Conservation (phyloP, 768 basidiomycete species). For the Cystofilobasidium capitatum region DNA sequence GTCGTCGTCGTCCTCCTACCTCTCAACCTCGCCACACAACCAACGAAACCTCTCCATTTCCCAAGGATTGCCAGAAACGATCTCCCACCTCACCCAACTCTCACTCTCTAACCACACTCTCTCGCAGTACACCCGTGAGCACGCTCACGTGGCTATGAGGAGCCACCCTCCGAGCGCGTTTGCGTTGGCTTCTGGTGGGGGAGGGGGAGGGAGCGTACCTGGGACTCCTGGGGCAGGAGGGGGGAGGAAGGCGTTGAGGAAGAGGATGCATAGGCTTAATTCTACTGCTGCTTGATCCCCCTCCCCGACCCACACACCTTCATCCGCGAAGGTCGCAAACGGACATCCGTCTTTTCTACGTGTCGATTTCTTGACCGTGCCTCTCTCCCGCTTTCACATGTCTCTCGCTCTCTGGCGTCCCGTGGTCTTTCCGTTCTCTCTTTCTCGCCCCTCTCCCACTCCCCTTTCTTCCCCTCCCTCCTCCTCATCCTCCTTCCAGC, state of each 20-base stretch:
- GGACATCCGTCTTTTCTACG: too few relatives aligned
- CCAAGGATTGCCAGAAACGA: conserved; percentile 75
- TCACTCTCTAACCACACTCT: conserved; percentile 85
- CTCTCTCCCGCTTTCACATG: neutral
- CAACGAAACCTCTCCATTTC: conserved; percentile 37
- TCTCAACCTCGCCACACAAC: conserved; percentile 2
- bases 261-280: conserved; percentile 56
- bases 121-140: conserved; percentile 80
- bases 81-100: conserved; percentile 78
- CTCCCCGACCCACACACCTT: neutral
- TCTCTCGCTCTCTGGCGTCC: neutral
- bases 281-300: neutral
- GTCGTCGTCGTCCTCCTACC: neutral
- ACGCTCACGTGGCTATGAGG: conserved; percentile 85
- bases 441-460: too few relatives aligned
- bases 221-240: conserved; percentile 36
- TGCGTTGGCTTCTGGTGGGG: neutral
- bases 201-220: neutral
- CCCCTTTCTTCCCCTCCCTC: too few relatives aligned
- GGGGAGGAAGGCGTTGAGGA: conserved; percentile 63
- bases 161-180: conserved; percentile 51
- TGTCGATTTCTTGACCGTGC: too few relatives aligned
- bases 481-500: too few relatives aligned
- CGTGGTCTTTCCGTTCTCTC: too few relatives aligned
- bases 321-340: neutral